Evolutionary conservation across 1,284 basidiomycete genomes (phyloP).

Genomic region (Ceratobasidium theobromae): DNA sequence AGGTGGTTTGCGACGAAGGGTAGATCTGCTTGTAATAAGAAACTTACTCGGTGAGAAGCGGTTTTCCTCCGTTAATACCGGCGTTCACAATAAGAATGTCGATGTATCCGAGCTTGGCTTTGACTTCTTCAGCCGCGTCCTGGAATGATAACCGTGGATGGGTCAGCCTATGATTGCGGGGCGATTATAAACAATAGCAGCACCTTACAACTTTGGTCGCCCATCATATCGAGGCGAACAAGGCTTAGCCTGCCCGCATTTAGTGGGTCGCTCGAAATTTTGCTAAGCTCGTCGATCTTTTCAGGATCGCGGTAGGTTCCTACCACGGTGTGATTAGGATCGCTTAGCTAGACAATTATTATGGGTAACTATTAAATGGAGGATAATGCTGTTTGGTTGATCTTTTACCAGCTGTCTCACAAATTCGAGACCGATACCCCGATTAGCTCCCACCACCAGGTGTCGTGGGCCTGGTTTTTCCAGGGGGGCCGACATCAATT

Average conservation of each 20-base stretch:
- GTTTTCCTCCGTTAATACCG: neutral
- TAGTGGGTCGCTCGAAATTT: neutral
- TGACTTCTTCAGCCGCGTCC: slow-evolving; percentile 13
- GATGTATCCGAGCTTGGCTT: neutral
- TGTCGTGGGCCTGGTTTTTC: neutral
- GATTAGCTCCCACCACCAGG: slow-evolving; percentile 20
- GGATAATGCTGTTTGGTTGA: no score
- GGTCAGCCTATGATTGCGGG: neutral
- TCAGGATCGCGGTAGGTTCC: slow-evolving; percentile 15
- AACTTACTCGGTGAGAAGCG: neutral
- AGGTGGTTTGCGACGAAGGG: neutral
- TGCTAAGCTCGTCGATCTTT: slow-evolving; percentile 39
- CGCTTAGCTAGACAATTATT: neutral
- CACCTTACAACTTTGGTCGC: slow-evolving; percentile 8
- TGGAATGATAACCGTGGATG: neutral
- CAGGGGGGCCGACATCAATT: no score
- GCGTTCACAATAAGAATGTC: slow-evolving; percentile 21
- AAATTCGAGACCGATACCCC: slow-evolving; percentile 18
- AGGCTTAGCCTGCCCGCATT: neutral
- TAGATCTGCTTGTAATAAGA: no score
- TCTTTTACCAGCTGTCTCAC: neutral
- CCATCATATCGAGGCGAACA: slow-evolving; percentile 9
- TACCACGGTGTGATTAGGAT: neutral
- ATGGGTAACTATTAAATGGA: no score
- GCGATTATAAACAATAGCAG: neutral